Base-by-base conservation (phyloP, 2,329 filamentous ascomycete genomes). In the Colletotrichum graminicola region DNA sequence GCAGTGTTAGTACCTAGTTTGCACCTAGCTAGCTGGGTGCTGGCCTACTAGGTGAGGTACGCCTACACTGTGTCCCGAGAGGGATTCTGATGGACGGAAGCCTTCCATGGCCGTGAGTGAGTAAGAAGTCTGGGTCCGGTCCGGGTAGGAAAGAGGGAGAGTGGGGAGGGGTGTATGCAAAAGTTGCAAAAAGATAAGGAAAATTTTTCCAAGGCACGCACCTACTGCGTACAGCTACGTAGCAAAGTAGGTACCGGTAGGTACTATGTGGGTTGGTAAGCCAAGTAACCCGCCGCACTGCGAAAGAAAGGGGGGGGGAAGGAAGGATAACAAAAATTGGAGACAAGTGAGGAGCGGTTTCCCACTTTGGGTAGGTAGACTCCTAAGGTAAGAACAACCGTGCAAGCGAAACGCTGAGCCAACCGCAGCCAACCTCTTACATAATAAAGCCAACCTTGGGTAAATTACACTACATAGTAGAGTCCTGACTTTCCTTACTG, bases 161-260 rank as follows among this genome's bases (percentile, higher is more conserved):
- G 43, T 26, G 26, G 26, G 16, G 26, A 29, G 49, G 49, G 14
- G 41, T 7, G 29, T 34, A 21, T 47, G 57, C 14, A 51, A 65
- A 61, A 61, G 51, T 16, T 56, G 49, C 66, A 47, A 73, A 73
- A 61, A 74, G 73, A 74, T 73, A 71, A 74, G 71, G 67, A 71
- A 74, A 74, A 73, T 0, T 74, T 74, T 74, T 71, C 66, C 43
- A 65, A 56, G 52, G 47, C 12, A 49, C 45, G 47, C 12, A 49
- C 45, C 10, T 49, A 26, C 45, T 14, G 39, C 36, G 11, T 36
- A 36, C 34, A 43, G 41, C 43, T 45, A 45, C n/a, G 10, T 26
- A 49, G 45, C 49, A 29, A 29, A 51, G 23, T 3, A 51, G 23
- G 41, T n/a, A 45, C 62, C 11, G 36, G 36, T 39, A 39, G 36